Evolutionary conservation across 768 basidiomycete species (phyloP).

Genomic region (Antrodiella citrinella): DNA sequence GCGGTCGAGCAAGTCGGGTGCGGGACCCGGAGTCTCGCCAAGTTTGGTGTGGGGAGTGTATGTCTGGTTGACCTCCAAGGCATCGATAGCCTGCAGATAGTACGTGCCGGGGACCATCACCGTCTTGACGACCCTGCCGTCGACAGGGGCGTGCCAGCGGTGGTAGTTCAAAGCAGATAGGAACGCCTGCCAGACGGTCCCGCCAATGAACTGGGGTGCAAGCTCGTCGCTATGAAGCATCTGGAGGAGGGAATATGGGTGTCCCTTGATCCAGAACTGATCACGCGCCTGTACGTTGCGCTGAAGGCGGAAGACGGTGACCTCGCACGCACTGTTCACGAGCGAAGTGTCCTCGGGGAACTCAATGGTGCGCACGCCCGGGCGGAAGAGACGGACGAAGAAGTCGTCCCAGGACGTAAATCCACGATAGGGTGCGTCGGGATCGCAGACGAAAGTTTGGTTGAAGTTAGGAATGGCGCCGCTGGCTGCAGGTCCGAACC

Average conservation of each 20-base stretch:
- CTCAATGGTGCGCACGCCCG: slow-evolving; percentile 11
- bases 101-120: slow-evolving; percentile 44
- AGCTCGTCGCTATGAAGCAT: slow-evolving; percentile 38
- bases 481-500: slow-evolving; percentile 23
- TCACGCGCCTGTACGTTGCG: slow-evolving; percentile 33
- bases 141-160: slow-evolving; percentile 55
- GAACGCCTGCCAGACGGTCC: slow-evolving; percentile 48
- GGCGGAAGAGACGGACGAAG: slow-evolving; percentile 28
- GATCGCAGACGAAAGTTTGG: slow-evolving; percentile 28
- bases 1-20: background rate
- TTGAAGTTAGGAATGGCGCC: slow-evolving; percentile 18
- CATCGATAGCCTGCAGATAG: slow-evolving; percentile 30
- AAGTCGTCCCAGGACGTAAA: slow-evolving; percentile 26
- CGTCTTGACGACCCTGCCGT: slow-evolving; percentile 31
- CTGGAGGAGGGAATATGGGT: slow-evolving; percentile 50
- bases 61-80: background rate
- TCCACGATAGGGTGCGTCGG: slow-evolving; percentile 23
- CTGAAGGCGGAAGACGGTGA: slow-evolving; percentile 34
- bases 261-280: slow-evolving; percentile 53
- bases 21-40: background rate
- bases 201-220: slow-evolving; percentile 37
- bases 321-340: slow-evolving; percentile 40
- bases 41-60: background rate
- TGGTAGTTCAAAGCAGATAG: slow-evolving; percentile 49
- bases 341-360: background rate